Conservation (phyloP, 805 yeast species). For the Myxozyma kluyveri region DNA sequence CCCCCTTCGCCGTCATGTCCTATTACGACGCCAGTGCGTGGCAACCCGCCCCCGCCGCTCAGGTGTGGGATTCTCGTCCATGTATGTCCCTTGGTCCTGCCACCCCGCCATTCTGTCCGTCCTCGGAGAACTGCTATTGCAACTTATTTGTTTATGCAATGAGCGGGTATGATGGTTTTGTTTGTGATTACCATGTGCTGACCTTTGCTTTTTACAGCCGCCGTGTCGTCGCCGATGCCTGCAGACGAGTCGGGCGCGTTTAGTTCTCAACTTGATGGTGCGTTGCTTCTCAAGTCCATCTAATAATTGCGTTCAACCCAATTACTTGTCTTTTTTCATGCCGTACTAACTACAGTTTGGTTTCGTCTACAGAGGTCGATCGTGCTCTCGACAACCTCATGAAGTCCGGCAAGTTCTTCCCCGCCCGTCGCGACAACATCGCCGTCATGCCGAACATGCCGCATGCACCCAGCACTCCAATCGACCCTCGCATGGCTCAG, state of each 20-base stretch:
- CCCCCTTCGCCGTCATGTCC: too few relatives aligned
- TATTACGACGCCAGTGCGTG: constrained; percentile 30
- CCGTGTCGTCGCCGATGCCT: constrained; percentile 19
- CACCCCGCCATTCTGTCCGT: neutral
- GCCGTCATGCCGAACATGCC: constrained; percentile 13
- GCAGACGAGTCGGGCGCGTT: constrained; percentile 30
- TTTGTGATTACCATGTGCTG: too few relatives aligned
- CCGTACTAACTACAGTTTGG: neutral
- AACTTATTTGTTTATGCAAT: neutral
- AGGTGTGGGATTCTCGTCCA: constrained; percentile 26
- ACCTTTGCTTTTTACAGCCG: neutral
- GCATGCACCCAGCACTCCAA: constrained; percentile 21
- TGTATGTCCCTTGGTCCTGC: neutral
- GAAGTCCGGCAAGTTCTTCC: constrained; percentile 31
- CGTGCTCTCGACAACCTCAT: constrained; percentile 31
- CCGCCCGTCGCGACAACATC: constrained; percentile 28
- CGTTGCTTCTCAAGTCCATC: neutral
- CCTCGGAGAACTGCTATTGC: neutral
- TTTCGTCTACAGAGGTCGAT: constrained; percentile 29
- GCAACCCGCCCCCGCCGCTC: constrained; percentile 21
- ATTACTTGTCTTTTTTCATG: neutral
- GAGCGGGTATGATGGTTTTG: too few relatives aligned
- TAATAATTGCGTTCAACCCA: too few relatives aligned
- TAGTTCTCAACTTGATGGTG: constrained; percentile 29
- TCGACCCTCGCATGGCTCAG: constrained; percentile 30